These are phyloP conservation scores for Syzygium aromaticum DNA, from an alignment of 345 rosid species.

Conservation along the genomic window DNA sequence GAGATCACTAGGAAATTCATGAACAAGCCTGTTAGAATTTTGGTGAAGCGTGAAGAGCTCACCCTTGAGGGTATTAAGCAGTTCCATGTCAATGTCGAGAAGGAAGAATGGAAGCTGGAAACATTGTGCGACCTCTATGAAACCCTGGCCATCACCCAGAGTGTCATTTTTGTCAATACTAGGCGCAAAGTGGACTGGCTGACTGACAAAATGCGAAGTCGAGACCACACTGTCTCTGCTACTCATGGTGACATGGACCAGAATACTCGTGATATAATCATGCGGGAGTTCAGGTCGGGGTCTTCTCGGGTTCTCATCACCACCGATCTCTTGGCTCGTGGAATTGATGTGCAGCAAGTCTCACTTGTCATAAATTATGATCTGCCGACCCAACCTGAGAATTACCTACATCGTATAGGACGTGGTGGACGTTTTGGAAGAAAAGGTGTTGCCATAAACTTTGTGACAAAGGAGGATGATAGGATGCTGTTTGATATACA, in stretches of 20 bases:
- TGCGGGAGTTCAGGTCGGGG: conserved; percentile 80
- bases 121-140: conserved; percentile 77
- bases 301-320: conserved; percentile 87
- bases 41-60: conserved; percentile 87
- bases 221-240: conserved; percentile 89
- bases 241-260: conserved; percentile 97
- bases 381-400: conserved; percentile 84
- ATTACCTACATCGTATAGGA: conserved; percentile 81
- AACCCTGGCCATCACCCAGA: conserved; percentile 81
- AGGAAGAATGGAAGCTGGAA: conserved; percentile 86
- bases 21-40: conserved; percentile 80
- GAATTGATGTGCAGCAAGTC: conserved; percentile 90
- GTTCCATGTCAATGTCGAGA: conserved; percentile 67
- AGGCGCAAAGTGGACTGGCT: conserved; percentile 93
- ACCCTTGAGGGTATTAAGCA: conserved; percentile 93
- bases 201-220: conserved; percentile 70
- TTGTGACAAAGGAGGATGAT: conserved; percentile 56
- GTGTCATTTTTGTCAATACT: conserved; percentile 86
- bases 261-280: conserved; percentile 78
- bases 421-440: conserved; percentile 86
- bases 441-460: conserved; percentile 80
- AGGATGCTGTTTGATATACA: conserved; percentile 67
- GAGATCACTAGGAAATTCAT: conserved; percentile 87
- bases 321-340: conserved; percentile 79
- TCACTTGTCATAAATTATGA: conserved; percentile 83